phyloP scores from a whole-genome alignment of 768 basidiomycete genomes.

The Termitomyces sp. region DNA sequence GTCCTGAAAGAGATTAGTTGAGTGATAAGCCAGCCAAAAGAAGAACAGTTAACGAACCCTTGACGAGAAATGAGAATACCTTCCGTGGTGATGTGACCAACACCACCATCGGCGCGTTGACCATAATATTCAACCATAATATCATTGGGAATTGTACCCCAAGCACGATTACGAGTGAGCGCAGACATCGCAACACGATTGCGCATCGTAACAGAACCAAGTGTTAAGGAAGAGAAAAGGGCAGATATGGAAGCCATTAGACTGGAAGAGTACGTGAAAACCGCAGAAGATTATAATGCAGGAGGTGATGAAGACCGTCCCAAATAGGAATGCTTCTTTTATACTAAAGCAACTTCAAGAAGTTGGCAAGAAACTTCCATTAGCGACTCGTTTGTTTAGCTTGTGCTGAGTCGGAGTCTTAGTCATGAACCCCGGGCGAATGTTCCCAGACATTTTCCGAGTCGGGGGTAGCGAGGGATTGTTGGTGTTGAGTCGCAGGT shows the following conservation, averaged over 20 bases:
- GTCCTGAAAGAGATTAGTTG: constrained; percentile 23
- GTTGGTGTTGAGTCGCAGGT: too few species aligned
- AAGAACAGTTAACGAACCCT: constrained; percentile 28
- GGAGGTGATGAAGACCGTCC: background rate
- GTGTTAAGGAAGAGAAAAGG: constrained; percentile 24
- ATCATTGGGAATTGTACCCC: constrained; percentile 29
- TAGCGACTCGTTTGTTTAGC: background rate
- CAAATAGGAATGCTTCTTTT: background rate
- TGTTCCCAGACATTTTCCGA: background rate
- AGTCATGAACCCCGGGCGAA: background rate
- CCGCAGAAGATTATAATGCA: background rate
- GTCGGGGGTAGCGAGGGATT: too few species aligned
- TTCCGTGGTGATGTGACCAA: constrained; percentile 33
- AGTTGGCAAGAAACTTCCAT: background rate
- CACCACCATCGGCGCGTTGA: constrained; percentile 32
- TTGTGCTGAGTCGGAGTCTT: too few species aligned
- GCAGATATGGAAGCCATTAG: constrained; percentile 5
- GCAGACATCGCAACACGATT: constrained; percentile 33
- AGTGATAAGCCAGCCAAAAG: background rate
- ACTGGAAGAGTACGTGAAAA: background rate
- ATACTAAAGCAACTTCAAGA: background rate
- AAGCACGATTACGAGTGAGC: constrained; percentile 31
- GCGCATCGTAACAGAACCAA: constrained; percentile 27
- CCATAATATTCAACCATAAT: constrained; percentile 33
- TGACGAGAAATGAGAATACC: constrained; percentile 36